Conservation (phyloP, 768 basidiomycete species). For the Russula dissimulans region DNA sequence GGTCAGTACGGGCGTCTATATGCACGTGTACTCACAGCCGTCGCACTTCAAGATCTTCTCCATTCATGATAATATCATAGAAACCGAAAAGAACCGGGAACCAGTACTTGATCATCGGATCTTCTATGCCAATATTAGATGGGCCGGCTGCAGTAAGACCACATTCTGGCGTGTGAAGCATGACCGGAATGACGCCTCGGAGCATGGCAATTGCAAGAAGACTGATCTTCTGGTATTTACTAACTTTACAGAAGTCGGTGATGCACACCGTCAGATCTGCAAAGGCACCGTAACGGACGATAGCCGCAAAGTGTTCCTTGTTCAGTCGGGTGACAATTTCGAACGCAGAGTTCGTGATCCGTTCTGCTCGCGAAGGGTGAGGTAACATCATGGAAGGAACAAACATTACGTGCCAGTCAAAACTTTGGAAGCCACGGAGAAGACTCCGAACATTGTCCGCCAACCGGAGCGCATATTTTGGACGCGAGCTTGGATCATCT, state of each 20-base stretch:
- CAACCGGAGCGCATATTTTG: slow-evolving; percentile 96
- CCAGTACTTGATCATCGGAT: slow-evolving; percentile 95
- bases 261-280: slow-evolving; percentile 95
- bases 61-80: slow-evolving; percentile 99
- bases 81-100: slow-evolving; percentile 95
- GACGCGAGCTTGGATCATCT: slow-evolving; percentile 95
- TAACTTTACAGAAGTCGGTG: slow-evolving; percentile 98
- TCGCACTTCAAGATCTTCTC: slow-evolving; percentile 95
- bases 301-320: slow-evolving; percentile 80
- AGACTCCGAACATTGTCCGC: slow-evolving; percentile 99
- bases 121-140: slow-evolving; percentile 44
- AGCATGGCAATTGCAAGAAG: slow-evolving; percentile 95
- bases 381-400: neutral
- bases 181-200: slow-evolving; percentile 82
- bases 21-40: slow-evolving; percentile 58
- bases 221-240: slow-evolving; percentile 98
- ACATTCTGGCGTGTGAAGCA: slow-evolving; percentile 77
- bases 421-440: slow-evolving; percentile 91
- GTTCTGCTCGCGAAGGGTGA: slow-evolving; percentile 43
- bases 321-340: slow-evolving; percentile 92
- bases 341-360: slow-evolving; percentile 87
- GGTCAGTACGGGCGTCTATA: neutral
- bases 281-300: slow-evolving; percentile 90
- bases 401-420: slow-evolving; percentile 52
- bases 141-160: slow-evolving; percentile 29